Conservation (phyloP, 805 yeast species). For the Scheffersomyces coipomensis region DNA sequence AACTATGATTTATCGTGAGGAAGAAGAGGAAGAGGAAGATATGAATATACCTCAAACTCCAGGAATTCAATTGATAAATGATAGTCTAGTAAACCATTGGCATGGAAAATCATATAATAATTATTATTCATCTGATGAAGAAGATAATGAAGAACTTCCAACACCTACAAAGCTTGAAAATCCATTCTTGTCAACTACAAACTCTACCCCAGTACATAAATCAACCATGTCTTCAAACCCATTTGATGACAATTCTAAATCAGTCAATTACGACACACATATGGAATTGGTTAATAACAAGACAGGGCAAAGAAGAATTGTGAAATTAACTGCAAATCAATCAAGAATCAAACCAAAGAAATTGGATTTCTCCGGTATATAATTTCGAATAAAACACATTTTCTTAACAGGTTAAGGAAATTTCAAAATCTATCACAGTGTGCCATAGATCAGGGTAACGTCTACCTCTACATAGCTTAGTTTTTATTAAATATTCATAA, state of each 20-base stretch:
- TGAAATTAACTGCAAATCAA: constrained; percentile 31
- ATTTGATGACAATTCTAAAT: neutral
- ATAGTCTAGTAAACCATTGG: constrained; percentile 33
- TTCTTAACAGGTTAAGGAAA: constrained; percentile 3
- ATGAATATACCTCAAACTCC: constrained; percentile 26
- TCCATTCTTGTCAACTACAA: constrained; percentile 18
- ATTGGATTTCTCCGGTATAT: constrained; percentile 23
- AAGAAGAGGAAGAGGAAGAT: constrained; percentile 10
- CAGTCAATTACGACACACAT: constrained; percentile 20
- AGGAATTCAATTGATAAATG: constrained; percentile 28
- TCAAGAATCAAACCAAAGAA: constrained; percentile 36
- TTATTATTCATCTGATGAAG: constrained; percentile 31
- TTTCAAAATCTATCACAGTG: no score
- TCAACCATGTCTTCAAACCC: constrained; percentile 1
- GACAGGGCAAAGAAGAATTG: constrained; percentile 35
- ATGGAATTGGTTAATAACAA: constrained; percentile 31
- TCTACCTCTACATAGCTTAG: no score
- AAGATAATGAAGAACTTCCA: constrained; percentile 9
- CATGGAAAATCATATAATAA: constrained; percentile 30
- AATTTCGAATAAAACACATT: neutral
- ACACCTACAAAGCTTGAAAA: constrained; percentile 12
- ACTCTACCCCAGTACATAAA: neutral
- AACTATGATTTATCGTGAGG: constrained; percentile 7
- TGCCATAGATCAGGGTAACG: no score
- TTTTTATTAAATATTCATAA: no score